Evolutionary conservation across 805 yeast species (phyloP).

Genomic region (Scheffersomyces coipomensis): DNA sequence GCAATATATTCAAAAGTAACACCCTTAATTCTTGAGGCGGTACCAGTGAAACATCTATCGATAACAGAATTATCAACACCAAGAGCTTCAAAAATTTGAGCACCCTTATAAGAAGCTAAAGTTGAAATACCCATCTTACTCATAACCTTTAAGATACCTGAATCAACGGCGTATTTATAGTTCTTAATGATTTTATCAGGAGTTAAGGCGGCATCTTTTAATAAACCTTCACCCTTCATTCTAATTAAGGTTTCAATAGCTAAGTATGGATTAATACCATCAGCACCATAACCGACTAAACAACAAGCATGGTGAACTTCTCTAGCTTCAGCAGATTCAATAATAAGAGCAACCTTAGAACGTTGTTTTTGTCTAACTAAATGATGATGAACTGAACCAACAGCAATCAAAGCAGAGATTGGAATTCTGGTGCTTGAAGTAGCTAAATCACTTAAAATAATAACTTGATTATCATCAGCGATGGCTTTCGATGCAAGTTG

Average conservation of each 20-base stretch:
- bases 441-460: slow-evolving; percentile 72
- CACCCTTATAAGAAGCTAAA: slow-evolving; percentile 97
- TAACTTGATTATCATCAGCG: slow-evolving; percentile 67
- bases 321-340: slow-evolving; percentile 96
- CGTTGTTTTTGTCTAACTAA: slow-evolving; percentile 94
- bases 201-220: slow-evolving; percentile 52
- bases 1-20: slow-evolving; percentile 94
- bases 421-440: slow-evolving; percentile 66
- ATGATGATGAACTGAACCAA: slow-evolving; percentile 96
- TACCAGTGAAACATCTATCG: slow-evolving; percentile 94
- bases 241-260: slow-evolving; percentile 86
- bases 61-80: slow-evolving; percentile 95
- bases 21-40: slow-evolving; percentile 96
- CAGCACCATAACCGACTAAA: slow-evolving; percentile 95
- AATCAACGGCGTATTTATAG: slow-evolving; percentile 81
- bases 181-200: slow-evolving; percentile 66
- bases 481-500: slow-evolving; percentile 85
- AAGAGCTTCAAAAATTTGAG: slow-evolving; percentile 95
- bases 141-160: slow-evolving; percentile 95
- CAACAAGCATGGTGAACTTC: slow-evolving; percentile 97
- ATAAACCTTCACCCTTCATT: slow-evolving; percentile 77
- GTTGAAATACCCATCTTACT: slow-evolving; percentile 99
- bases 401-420: slow-evolving; percentile 85
- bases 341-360: slow-evolving; percentile 85
- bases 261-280: slow-evolving; percentile 90